Conservation (phyloP, 2,329 filamentous ascomycete genomes). For the Scopulariopsis brevicaulis region DNA sequence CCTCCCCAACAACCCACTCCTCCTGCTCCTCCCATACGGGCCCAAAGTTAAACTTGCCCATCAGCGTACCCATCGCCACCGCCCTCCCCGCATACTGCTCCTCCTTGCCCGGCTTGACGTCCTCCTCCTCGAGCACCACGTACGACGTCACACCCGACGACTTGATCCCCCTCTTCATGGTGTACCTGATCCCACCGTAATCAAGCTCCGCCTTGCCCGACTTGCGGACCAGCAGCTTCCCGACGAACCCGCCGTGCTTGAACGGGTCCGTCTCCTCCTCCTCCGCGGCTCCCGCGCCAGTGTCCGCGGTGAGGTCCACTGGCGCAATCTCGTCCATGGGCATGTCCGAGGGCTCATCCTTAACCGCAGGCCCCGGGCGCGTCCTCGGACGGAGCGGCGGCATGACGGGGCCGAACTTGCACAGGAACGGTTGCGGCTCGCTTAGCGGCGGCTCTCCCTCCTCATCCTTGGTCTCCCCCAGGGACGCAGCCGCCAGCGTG, state of each 20-base stretch:
- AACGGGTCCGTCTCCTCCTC: conserved; percentile 24
- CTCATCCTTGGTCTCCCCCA: conserved; percentile 10
- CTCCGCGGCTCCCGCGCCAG: conserved; percentile 10
- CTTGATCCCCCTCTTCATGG: conserved; percentile 39
- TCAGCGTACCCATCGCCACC: conserved; percentile 50
- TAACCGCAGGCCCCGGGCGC: conserved; percentile 20
- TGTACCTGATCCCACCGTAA: conserved; percentile 48
- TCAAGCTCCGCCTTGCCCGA: conserved; percentile 51
- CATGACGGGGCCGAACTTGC: conserved; percentile 52
- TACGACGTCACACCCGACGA: conserved; percentile 23
- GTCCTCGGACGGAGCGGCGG: conserved; percentile 32
- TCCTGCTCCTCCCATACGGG: conserved; percentile 47
- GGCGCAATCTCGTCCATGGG: conserved; percentile 13
- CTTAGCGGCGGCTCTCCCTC: conserved; percentile 5
- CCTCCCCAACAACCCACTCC: conserved; percentile 35
- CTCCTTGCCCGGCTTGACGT: conserved; percentile 37
- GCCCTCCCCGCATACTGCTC: conserved; percentile 19
- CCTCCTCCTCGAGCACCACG: conserved; percentile 43
- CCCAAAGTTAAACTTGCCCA: conserved; percentile 49
- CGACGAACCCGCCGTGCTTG: conserved; percentile 44
- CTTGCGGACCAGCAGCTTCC: conserved; percentile 47
- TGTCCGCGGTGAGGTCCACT: conserved; percentile 30
- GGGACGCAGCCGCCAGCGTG: conserved; percentile 1
- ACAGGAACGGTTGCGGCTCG: conserved; percentile 23
- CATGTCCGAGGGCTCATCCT: conserved; percentile 28